phyloP scores from a whole-genome alignment of 2,329 filamentous ascomycete genomes.

The Aureobasidium sp. region DNA sequence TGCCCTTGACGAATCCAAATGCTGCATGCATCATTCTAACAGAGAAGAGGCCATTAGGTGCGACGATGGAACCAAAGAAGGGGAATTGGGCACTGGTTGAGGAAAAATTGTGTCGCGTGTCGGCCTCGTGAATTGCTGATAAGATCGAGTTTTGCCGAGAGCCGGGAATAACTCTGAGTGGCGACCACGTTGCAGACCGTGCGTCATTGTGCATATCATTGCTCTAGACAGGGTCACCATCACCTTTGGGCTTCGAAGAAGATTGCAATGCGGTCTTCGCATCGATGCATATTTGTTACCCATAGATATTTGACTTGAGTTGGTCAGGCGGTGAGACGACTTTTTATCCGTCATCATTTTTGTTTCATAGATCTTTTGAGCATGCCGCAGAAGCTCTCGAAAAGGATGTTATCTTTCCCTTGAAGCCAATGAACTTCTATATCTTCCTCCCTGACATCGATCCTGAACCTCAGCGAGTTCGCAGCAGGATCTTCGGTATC shows the following conservation, averaged over 20 bases:
- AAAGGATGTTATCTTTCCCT: conserved; percentile 65
- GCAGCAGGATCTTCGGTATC: neutral
- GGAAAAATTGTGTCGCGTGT: conserved; percentile 16
- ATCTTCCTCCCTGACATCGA: conserved; percentile 31
- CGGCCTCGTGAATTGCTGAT: neutral
- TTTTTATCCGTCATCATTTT: neutral
- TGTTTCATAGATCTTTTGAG: conserved; percentile 45
- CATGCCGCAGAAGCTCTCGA: conserved; percentile 84
- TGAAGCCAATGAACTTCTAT: conserved; percentile 62
- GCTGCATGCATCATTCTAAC: conserved; percentile 8
- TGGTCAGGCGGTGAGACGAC: too few species aligned
- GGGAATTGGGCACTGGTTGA: neutral
- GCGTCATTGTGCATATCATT: neutral
- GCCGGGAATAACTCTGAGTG: neutral
- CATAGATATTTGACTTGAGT: neutral
- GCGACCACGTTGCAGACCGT: neutral
- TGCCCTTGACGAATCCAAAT: conserved; percentile 8
- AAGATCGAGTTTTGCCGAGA: conserved; percentile 9
- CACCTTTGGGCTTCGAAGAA: neutral
- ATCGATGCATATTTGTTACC: neutral
- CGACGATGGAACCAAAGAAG: neutral
- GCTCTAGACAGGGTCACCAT: neutral
- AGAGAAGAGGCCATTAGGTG: conserved; percentile 2
- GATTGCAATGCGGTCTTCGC: neutral
- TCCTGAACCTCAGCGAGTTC: conserved; percentile 35